Percentiles rank a stretch among this genome's conserved stretches.
phyloP scores from a whole-genome alignment of 495 filamentous ascomycete species.

The Pseudomonodictys pantanalensis region DNA sequence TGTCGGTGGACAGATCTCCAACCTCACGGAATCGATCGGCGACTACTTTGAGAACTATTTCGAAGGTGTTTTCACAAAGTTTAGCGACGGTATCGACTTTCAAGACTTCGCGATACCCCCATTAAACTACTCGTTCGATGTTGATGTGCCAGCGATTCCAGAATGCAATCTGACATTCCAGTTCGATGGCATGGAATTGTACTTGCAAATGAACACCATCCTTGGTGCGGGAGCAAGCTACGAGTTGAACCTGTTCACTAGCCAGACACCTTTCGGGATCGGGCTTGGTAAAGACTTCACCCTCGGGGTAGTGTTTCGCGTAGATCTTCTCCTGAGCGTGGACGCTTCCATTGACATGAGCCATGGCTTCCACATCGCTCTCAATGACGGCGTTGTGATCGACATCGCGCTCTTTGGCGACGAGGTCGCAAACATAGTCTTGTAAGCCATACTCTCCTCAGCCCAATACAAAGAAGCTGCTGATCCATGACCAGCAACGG shows the following conservation, averaged over 20 bases:
- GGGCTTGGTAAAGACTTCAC: slow-evolving; percentile 38
- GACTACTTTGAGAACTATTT: slow-evolving; percentile 18
- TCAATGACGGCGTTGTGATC: slow-evolving; percentile 38
- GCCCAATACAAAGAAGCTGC: background rate
- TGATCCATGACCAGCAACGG: slow-evolving; percentile 48
- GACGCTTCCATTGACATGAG: slow-evolving; percentile 49
- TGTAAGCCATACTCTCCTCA: slow-evolving; percentile 3
- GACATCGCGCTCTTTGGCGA: slow-evolving; percentile 17
- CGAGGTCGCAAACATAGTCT: slow-evolving; percentile 12
- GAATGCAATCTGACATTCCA: slow-evolving; percentile 45
- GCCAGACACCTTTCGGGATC: slow-evolving; percentile 46
- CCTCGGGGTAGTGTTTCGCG: slow-evolving; percentile 45
- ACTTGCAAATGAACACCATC: slow-evolving; percentile 49
- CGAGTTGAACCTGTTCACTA: slow-evolving; percentile 49
- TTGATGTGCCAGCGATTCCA: slow-evolving; percentile 45
- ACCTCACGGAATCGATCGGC: slow-evolving; percentile 15
- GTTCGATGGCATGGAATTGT: slow-evolving; percentile 54
- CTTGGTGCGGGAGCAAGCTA: slow-evolving; percentile 47
- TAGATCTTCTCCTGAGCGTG: slow-evolving; percentile 51
- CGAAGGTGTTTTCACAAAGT: slow-evolving; percentile 3
- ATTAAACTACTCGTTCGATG: slow-evolving; percentile 29
- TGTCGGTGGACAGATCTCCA: slow-evolving; percentile 37
- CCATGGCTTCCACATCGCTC: slow-evolving; percentile 52
- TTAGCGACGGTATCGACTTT: slow-evolving; percentile 34
- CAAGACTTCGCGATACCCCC: slow-evolving; percentile 44